Evolutionary conservation across 169 alveolate species (phyloP).

Genomic region (Cryptosporidium meleagridis): DNA sequence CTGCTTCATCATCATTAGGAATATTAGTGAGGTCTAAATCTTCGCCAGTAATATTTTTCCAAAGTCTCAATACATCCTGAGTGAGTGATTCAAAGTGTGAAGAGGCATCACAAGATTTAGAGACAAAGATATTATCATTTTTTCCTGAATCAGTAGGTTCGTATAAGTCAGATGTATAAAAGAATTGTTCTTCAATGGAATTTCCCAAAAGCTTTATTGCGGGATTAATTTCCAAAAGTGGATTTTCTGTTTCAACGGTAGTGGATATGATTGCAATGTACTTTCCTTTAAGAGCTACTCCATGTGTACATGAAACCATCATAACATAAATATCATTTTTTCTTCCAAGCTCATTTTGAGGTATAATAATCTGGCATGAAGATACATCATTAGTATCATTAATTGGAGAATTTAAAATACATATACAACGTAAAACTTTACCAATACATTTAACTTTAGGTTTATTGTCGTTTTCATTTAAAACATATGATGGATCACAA

Average conservation of each 20-base stretch:
- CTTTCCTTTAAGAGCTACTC: slow-evolving; percentile 93
- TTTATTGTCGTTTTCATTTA: slow-evolving; percentile 52
- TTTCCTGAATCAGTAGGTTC: slow-evolving; percentile 90
- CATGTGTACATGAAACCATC: slow-evolving; percentile 93
- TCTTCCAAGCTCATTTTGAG: slow-evolving; percentile 94
- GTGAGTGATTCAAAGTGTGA: slow-evolving; percentile 98
- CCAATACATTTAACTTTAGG: slow-evolving; percentile 84
- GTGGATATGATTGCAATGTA: slow-evolving; percentile 95
- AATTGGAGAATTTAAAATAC: slow-evolving; percentile 95
- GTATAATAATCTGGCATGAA: slow-evolving; percentile 95
- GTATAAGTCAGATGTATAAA: slow-evolving; percentile 88
- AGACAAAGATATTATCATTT: slow-evolving; percentile 90
- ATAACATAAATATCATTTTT: slow-evolving; percentile 93
- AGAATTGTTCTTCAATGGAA: slow-evolving; percentile 91
- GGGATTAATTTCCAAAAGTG: slow-evolving; percentile 91
- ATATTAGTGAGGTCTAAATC: slow-evolving; percentile 77
- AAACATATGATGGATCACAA: slow-evolving; percentile 94
- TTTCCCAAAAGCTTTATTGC: slow-evolving; percentile 94
- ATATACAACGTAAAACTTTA: slow-evolving; percentile 90
- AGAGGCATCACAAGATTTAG: slow-evolving; percentile 95
- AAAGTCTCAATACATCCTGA: slow-evolving; percentile 89
- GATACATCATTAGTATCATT: slow-evolving; percentile 94
- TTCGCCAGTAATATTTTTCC: slow-evolving; percentile 81
- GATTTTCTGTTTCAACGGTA: slow-evolving; percentile 95
- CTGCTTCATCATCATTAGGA: slow-evolving; percentile 17